Conservation (phyloP, 495 filamentous ascomycete species). For the Neurospora tetrasperma region DNA sequence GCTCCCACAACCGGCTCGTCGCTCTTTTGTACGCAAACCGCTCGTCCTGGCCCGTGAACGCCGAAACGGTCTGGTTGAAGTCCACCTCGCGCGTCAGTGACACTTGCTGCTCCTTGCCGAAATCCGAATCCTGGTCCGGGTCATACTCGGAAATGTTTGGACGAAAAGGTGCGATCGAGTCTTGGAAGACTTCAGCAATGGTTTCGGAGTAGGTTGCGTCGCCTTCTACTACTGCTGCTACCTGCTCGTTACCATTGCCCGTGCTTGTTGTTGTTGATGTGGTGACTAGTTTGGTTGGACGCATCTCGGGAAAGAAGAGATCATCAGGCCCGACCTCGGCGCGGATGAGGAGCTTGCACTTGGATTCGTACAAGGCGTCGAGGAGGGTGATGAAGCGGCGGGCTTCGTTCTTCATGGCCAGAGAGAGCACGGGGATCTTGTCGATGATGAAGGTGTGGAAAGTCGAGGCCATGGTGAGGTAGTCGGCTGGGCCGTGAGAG, state of each 20-base stretch:
- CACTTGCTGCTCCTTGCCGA: slow-evolving; percentile 19
- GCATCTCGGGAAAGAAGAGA: slow-evolving; percentile 57
- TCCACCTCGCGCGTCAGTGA: slow-evolving; percentile 25
- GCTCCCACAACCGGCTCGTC: slow-evolving; percentile 57
- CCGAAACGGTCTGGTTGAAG: slow-evolving; percentile 41
- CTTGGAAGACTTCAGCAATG: slow-evolving; percentile 59
- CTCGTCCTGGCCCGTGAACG: slow-evolving; percentile 64
- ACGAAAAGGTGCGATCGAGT: slow-evolving; percentile 56
- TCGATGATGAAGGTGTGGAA: slow-evolving; percentile 60
- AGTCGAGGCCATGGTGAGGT: slow-evolving; percentile 57
- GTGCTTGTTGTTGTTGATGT: background rate
- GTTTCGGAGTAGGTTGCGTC: slow-evolving; percentile 57
- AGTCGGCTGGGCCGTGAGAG: slow-evolving; percentile 58
- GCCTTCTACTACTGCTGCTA: background rate
- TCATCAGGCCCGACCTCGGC: slow-evolving; percentile 51
- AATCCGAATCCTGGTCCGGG: slow-evolving; percentile 40
- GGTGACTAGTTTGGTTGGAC: background rate
- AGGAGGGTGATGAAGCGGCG: slow-evolving; percentile 60
- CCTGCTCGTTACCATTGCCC: background rate
- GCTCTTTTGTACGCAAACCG: slow-evolving; percentile 62
- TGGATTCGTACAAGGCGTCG: slow-evolving; percentile 60
- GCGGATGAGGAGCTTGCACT: slow-evolving; percentile 51
- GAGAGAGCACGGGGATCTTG: slow-evolving; percentile 45
- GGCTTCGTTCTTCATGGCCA: slow-evolving; percentile 59
- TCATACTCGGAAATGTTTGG: slow-evolving; percentile 54